A percentile compares a stretch with the other conserved stretches of the same genome.
Evolutionary conservation across 495 filamentous ascomycete genomes (phyloP).

Genomic region (Penicillium egyptiacum): DNA sequence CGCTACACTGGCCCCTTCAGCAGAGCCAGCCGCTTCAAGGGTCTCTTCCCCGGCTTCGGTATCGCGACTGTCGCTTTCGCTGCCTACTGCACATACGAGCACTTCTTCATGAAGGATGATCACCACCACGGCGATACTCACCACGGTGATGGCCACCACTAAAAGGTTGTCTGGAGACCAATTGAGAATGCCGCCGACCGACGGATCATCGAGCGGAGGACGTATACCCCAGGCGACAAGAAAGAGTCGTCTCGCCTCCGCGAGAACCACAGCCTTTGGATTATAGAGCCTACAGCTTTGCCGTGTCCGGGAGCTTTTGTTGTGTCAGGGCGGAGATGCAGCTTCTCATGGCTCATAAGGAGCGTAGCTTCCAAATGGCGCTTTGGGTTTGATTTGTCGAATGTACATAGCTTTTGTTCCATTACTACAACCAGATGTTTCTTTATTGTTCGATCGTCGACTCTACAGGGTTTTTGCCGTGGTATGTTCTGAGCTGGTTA

Average conservation of each 20-base stretch:
- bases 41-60: constrained; percentile 83
- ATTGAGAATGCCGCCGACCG: constrained; percentile 16
- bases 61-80: constrained; percentile 89
- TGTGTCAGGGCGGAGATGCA: constrained; percentile 16
- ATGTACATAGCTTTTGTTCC: constrained; percentile 47
- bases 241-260: constrained; percentile 18
- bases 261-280: constrained; percentile 17
- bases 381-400: constrained; percentile 42
- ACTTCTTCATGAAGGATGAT: constrained; percentile 77
- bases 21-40: constrained; percentile 82
- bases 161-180: constrained; percentile 16
- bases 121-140: constrained; percentile 55
- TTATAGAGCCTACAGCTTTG: constrained; percentile 12
- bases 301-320: constrained; percentile 12
- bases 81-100: constrained; percentile 84
- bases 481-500: background rate
- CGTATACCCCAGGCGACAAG: constrained; percentile 32
- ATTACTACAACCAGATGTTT: constrained; percentile 35
- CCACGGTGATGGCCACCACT: constrained; percentile 53
- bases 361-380: constrained; percentile 26
- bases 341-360: constrained; percentile 9
- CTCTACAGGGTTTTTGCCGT: background rate
- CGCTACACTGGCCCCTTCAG: constrained; percentile 88
- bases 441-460: constrained; percentile 16
- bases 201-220: constrained; percentile 23